Conservation (phyloP, 805 yeast genomes). For the Scheffersomyces coipomensis region DNA sequence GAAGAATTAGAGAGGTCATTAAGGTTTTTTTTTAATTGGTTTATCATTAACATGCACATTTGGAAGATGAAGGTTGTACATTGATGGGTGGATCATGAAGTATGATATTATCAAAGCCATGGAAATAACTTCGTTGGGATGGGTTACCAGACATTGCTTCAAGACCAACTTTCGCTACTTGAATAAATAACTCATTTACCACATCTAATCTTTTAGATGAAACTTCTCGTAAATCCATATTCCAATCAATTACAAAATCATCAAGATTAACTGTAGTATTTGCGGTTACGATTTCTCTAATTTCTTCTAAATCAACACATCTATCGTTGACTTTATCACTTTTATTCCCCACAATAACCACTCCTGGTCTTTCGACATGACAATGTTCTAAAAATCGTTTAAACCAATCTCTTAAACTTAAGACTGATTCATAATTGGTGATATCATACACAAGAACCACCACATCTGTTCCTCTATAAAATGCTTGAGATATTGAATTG, state of each 20-base stretch:
- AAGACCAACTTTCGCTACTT: conserved; percentile 38
- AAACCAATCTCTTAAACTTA: conserved; percentile 48
- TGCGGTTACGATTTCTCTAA: conserved; percentile 28
- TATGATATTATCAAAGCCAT: conserved; percentile 32
- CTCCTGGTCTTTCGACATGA: conserved; percentile 45
- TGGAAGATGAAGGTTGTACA: conserved; percentile 3
- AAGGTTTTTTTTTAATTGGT: background rate
- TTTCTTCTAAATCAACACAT: conserved; percentile 35
- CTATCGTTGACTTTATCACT: conserved; percentile 35
- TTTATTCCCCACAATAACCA: conserved; percentile 55
- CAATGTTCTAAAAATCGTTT: conserved; percentile 47
- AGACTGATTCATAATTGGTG: conserved; percentile 49
- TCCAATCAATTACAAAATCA: conserved; percentile 32
- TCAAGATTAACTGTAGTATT: conserved; percentile 18
- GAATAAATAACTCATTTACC: conserved; percentile 32
- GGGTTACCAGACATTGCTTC: conserved; percentile 10
- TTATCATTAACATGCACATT: conserved; percentile 20
- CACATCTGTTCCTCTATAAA: conserved; percentile 59
- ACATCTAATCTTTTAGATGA: conserved; percentile 26
- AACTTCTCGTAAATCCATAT: conserved; percentile 29
- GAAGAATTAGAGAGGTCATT: background rate
- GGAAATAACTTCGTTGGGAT: conserved; percentile 12
- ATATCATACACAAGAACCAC: conserved; percentile 54
- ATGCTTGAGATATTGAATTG: conserved; percentile 51
- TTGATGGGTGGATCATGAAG: conserved; percentile 11